Evolutionary conservation across 306 rosid genomes (phyloP).

Genomic region (Cucurbita argyrosperma): DNA sequence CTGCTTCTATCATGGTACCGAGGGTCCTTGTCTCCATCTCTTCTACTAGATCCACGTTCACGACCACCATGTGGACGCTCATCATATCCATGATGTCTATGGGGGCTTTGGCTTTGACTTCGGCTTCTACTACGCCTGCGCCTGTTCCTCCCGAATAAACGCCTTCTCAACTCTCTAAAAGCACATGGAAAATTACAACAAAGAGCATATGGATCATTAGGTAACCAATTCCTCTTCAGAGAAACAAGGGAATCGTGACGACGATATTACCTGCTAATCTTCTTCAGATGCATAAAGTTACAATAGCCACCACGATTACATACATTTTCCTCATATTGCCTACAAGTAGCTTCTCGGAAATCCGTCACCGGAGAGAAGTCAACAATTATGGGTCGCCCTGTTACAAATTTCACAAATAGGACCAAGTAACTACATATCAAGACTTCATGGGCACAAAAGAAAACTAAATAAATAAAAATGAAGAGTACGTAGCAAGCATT

Average conservation of each 20-base stretch:
- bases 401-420: not conserved
- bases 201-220: not conserved
- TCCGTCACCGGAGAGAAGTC: slow-evolving; percentile 98
- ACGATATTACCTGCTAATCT: slow-evolving; percentile 62
- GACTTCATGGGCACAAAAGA: not conserved
- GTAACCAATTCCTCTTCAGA: not conserved
- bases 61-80: slow-evolving; percentile 56
- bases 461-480: not conserved
- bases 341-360: slow-evolving; percentile 98
- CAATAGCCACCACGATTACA: slow-evolving; percentile 98
- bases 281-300: slow-evolving; percentile 94
- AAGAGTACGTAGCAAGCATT: not conserved
- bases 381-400: slow-evolving; percentile 90
- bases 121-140: slow-evolving; percentile 56
- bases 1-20: slow-evolving; percentile 47
- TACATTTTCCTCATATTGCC: slow-evolving; percentile 97
- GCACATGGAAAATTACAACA: not conserved
- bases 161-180: slow-evolving; percentile 81
- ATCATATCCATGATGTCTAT: slow-evolving; percentile 51
- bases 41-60: slow-evolving; percentile 33
- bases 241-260: not conserved
- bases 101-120: slow-evolving; percentile 86
- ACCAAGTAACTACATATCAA: not conserved
- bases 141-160: slow-evolving; percentile 69
- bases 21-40: slow-evolving; percentile 60